Base-by-base conservation (phyloP, 805 yeast genomes). In the Brettanomyces nanus region DNA sequence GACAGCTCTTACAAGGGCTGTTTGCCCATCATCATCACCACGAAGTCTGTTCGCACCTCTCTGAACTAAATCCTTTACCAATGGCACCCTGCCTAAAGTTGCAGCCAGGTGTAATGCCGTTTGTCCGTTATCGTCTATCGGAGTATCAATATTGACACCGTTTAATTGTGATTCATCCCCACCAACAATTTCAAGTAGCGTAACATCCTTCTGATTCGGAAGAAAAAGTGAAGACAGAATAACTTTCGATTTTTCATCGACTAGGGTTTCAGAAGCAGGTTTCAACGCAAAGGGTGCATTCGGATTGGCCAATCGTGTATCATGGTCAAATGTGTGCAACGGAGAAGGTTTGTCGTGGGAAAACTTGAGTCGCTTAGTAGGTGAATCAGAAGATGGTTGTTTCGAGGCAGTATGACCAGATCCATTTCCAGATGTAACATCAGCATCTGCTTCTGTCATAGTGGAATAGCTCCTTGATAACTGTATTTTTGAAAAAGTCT, bases 101-200 rank as follows among this genome's bases (percentile, higher is more conserved):
- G 97, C 79, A 3, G 97, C 94, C 94, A 97, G 85, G 59, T 92
- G 99, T 40, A 92, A 68, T 0, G 95, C 86, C 0, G 95, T 82
- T 54, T 92, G 92, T 1, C 97, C 97, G 41, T 81, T 76, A 48
- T 85, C 94, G 59, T 94, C 99, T 32, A 94, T 84, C 1, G 96
- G 80, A 25, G 86, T 85, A 52, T 86, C 92, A 36, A 89, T 67
- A 42, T 76, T 72, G 27, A 85, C 66, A 29, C 67, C 53, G 9
- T 52, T 45, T 13, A 61, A 36, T 29, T 51, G 55, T 3, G 48
- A 44, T 18, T 45, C 53, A 25, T 52, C 56, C 4, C 54, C 52
- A 5, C 51, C 57, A 6, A 53, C 53, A n/a, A 56, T 41, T 30
- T 49, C 53, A 21, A 48, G 33, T 27, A 58, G 39, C 2, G 57